A percentile compares a stretch with the other conserved stretches of the same genome.
Conservation (phyloP, 2,329 filamentous ascomycete genomes). For the Tolypocladium ovalisporum region DNA sequence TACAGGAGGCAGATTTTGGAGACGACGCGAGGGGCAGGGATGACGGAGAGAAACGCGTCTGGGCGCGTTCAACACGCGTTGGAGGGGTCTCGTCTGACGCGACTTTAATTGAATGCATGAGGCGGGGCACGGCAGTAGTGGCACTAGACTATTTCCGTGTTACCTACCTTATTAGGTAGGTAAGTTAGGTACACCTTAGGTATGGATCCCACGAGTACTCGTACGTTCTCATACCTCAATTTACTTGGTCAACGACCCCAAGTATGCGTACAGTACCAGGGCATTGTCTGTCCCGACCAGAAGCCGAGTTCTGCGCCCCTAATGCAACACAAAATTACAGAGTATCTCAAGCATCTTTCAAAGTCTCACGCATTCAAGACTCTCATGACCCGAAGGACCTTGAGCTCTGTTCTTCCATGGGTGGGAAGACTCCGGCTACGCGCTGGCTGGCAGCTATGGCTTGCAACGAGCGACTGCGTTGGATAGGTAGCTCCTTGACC, state of each 20-base stretch:
- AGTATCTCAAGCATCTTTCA: not conserved
- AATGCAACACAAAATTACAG: not conserved
- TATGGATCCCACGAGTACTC: too few relatives aligned
- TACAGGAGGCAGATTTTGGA: not conserved
- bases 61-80: conserved; percentile 19
- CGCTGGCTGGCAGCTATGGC: not conserved
- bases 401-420: not conserved
- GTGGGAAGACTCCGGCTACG: too few relatives aligned
- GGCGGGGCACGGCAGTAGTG: not conserved
- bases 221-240: too few relatives aligned
- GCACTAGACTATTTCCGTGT: not conserved
- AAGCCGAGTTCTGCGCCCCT: not conserved
- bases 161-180: too few relatives aligned
- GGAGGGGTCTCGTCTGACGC: conserved; percentile 15
- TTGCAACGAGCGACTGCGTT: not conserved
- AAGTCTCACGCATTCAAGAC: not conserved
- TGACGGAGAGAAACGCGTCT: conserved; percentile 9
- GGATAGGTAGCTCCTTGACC: not conserved
- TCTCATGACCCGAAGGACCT: not conserved
- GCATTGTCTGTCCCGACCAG: too few relatives aligned
- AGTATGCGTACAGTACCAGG: too few relatives aligned
- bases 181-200: too few relatives aligned
- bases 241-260: too few relatives aligned
- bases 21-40: not conserved
- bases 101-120: conserved; percentile 29